A percentile compares a stretch with the other conserved stretches of the same genome.
Conservation (phyloP, 2,329 filamentous ascomycete species). For the Waltergamsia citrina region DNA sequence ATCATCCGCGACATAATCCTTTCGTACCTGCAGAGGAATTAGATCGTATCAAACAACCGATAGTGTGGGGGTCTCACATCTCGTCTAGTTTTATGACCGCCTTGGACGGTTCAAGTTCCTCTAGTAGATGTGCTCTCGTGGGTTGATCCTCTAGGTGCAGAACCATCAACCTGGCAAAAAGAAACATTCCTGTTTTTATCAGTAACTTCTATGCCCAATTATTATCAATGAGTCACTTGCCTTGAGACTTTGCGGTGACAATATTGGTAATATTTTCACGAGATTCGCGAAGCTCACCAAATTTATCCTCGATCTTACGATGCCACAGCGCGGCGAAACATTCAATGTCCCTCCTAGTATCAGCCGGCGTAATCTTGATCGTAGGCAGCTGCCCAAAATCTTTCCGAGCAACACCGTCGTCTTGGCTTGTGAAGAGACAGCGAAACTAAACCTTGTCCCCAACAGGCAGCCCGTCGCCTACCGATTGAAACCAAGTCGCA, state of each 20-base stretch:
- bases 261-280: conserved; percentile 3
- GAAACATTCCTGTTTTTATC: conserved; percentile 6
- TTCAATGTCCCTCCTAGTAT: conserved; percentile 4
- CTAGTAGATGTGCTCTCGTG: neutral
- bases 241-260: conserved; percentile 4
- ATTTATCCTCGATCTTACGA: conserved; percentile 4
- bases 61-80: too few species aligned
- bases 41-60: too few species aligned
- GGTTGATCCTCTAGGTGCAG: neutral
- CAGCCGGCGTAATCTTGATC: conserved; percentile 2
- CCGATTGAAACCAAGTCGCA: conserved; percentile 12
- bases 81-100: neutral
- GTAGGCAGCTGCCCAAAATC: conserved; percentile 1
- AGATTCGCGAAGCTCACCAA: neutral
- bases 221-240: neutral
- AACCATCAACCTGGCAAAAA: conserved; percentile 3
- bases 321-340: conserved; percentile 3
- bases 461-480: neutral
- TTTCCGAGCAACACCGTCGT: conserved; percentile 4
- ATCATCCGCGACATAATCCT: conserved; percentile 4
- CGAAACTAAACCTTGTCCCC: conserved; percentile 1
- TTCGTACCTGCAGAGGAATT: too few species aligned
- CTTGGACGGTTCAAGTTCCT: conserved; percentile 1
- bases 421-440: conserved; percentile 8
- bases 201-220: too few species aligned